phyloP scores from a whole-genome alignment of 2,329 filamentous ascomycete species.

The Scedosporium boydii region DNA sequence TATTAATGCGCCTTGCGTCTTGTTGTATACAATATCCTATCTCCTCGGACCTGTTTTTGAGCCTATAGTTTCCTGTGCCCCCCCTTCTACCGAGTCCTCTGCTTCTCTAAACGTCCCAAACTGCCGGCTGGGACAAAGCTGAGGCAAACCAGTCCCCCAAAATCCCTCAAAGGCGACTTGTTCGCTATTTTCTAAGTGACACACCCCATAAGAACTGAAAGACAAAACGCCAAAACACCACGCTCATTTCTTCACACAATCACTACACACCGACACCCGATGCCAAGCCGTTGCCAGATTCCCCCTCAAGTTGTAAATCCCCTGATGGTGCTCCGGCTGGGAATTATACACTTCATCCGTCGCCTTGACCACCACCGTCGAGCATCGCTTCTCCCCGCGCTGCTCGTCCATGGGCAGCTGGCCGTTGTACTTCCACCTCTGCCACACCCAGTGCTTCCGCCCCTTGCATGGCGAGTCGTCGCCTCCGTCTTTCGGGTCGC shows the following conservation, averaged over 20 bases:
- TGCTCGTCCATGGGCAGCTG: slow-evolving; percentile 25
- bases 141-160: too few relatives aligned
- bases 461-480: slow-evolving; percentile 21
- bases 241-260: slow-evolving; percentile 13
- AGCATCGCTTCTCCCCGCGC: slow-evolving; percentile 25
- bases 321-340: slow-evolving; percentile 50
- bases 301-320: slow-evolving; percentile 54
- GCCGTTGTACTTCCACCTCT: slow-evolving; percentile 49
- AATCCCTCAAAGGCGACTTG: too few relatives aligned
- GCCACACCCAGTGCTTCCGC: slow-evolving; percentile 48
- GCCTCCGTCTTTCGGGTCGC: slow-evolving; percentile 13
- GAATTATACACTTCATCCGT: slow-evolving; percentile 58
- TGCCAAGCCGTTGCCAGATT: slow-evolving; percentile 62
- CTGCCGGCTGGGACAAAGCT: too few relatives aligned
- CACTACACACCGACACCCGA: slow-evolving; percentile 33
- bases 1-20: too few relatives aligned
- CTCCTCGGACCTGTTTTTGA: too few relatives aligned
- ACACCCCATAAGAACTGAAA: too few relatives aligned
- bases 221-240: too few relatives aligned
- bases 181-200: too few relatives aligned
- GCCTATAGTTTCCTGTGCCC: too few relatives aligned
- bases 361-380: slow-evolving; percentile 53
- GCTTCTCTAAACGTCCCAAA: too few relatives aligned
- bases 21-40: too few relatives aligned
- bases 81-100: too few relatives aligned